phyloP scores from a whole-genome alignment of 805 yeast genomes.

The Metschnikowia chrysomelidarum region DNA sequence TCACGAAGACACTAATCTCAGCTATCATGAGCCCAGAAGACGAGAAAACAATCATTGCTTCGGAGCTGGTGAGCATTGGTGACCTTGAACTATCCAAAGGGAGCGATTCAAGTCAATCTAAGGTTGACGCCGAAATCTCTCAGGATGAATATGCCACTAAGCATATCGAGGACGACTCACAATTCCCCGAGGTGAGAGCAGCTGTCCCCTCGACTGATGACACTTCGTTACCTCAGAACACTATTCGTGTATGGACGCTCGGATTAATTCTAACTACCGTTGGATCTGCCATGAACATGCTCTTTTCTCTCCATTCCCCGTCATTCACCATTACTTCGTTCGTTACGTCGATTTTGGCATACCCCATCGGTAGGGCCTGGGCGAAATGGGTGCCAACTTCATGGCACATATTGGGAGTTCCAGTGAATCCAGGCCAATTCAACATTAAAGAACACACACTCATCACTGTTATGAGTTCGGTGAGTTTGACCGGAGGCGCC shows the following conservation, averaged over 20 bases:
- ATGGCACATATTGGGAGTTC: constrained; percentile 15
- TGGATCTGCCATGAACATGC: constrained; percentile 27
- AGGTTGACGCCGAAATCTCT: neutral
- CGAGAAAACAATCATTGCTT: constrained; percentile 4
- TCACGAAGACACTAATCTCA: too few relatives aligned
- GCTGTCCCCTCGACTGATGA: constrained; percentile 22
- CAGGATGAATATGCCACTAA: constrained; percentile 2
- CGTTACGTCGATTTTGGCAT: constrained; percentile 26
- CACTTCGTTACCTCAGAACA: constrained; percentile 18
- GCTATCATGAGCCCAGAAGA: constrained; percentile 6
- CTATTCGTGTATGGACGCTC: constrained; percentile 22
- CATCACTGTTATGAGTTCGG: constrained; percentile 15
- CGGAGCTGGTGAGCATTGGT: constrained; percentile 4
- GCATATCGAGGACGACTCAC: constrained; percentile 15
- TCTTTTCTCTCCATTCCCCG: constrained; percentile 27
- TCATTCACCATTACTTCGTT: constrained; percentile 23
- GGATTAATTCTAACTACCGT: constrained; percentile 22
- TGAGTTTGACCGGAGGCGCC: constrained; percentile 20
- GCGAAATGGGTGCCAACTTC: constrained; percentile 17
- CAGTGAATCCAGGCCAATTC: constrained; percentile 24
- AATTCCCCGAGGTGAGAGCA: constrained; percentile 25
- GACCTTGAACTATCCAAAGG: constrained; percentile 2
- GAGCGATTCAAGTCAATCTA: neutral
- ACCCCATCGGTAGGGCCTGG: constrained; percentile 22
- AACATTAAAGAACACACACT: constrained; percentile 15